These are phyloP conservation scores for Westerdykella sp. DNA, from an alignment of 2,329 filamentous ascomycete genomes.

Conservation along the genomic window DNA sequence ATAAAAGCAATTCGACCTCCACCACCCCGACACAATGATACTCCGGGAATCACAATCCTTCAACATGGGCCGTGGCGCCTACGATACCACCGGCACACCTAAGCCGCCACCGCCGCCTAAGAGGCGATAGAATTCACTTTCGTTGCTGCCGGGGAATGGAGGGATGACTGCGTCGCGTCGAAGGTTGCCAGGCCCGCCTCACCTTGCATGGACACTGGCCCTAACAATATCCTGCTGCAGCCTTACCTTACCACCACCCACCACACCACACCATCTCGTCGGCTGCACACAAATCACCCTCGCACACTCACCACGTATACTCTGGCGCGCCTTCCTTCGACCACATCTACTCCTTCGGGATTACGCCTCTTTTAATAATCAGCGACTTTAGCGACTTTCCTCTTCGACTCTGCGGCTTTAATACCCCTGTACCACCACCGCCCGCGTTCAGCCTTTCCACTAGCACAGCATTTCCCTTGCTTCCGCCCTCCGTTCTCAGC, in stretches of 20 bases:
- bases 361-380: conserved; percentile 34
- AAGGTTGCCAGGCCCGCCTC: conserved; percentile 25
- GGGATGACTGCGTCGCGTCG: conserved; percentile 27
- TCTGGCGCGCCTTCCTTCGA: conserved; percentile 14
- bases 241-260: conserved; percentile 14
- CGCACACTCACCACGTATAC: conserved; percentile 4
- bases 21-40: conserved; percentile 34
- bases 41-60: conserved; percentile 37
- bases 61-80: conserved; percentile 47
- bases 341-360: conserved; percentile 14
- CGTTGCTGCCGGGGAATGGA: conserved; percentile 15
- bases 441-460: conserved; percentile 18
- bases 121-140: conserved; percentile 25
- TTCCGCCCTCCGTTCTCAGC: conserved; percentile 19
- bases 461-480: conserved; percentile 15
- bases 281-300: conserved; percentile 7
- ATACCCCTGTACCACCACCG: conserved; percentile 27
- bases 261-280: conserved; percentile 3
- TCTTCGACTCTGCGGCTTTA: conserved; percentile 27
- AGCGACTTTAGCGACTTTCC: conserved; percentile 21
- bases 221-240: conserved; percentile 18
- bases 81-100: conserved; percentile 46
- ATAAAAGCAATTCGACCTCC: conserved; percentile 23
- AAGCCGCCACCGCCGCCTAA: conserved; percentile 41
- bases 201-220: conserved; percentile 26